Base-by-base conservation (phyloP, 345 rosid species). In the Zanthoxylum bungeanum region DNA sequence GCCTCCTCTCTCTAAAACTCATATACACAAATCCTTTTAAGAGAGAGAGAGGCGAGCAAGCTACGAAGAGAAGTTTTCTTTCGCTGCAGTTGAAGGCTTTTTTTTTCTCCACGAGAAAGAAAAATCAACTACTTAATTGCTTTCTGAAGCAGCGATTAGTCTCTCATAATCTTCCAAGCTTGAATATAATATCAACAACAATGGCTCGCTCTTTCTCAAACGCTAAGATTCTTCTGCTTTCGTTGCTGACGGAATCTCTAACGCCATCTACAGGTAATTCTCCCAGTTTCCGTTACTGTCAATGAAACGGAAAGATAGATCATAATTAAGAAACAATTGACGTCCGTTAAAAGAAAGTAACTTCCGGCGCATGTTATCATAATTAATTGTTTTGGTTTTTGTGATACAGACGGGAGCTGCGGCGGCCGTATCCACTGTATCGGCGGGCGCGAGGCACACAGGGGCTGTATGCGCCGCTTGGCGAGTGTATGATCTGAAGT, bases 141-240 rank as follows among this genome's bases (percentile, higher is more conserved):
- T 69, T 61, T 79, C 77, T 42, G 24, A 75, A 53, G 66, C 60
- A 67, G 78, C 74, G 22, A 37, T 39, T 25, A 58, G 56, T 57
- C 28, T 39, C 51, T 72, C 55, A 44, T 44, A 16, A 14, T 40
- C 46, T 4, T 8, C 40, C n/a, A n/a, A n/a, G n/a, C 33, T 25
- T 6, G 36, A 53, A n/a, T 69, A 31, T 17, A 46, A 58, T 1
- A 50, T 14, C 17, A 53, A 57, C 16, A 34, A 72, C 68, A 67
- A 85, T 85, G 89, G 85, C 89, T 72, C 81, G 81, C 60, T 85
- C 87, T 59, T 39, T 79, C 79, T 75, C 82, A 36, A 79, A 53
- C 78, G 85, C 76, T 34, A 85, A 72, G 82, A 63, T 83, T 69
- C 59, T 83, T 85, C 87, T 8, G 67, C 71, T 49, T 30, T 72